Base-by-base conservation (phyloP, 768 basidiomycete genomes). In the Nevesoporus exiguus region DNA sequence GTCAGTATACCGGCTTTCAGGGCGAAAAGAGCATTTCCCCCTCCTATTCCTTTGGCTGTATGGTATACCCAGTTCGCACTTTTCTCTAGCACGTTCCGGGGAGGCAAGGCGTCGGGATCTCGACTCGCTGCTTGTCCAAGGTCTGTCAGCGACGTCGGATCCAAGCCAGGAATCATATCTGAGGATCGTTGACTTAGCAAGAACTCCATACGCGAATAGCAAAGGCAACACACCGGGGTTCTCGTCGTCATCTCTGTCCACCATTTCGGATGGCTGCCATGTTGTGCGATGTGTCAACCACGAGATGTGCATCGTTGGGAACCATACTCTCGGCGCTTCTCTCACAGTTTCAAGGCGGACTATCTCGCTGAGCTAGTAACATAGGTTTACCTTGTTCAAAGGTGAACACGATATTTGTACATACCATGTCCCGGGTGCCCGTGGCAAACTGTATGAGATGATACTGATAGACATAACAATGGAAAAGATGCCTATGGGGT, bases 21-120 rank as follows among this genome's bases (percentile, higher is more conserved):
- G 0, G 86, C 87, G 53, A 82, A 91, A 27, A 89, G 65, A 1
- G 75, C 70, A 58, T 90, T 88, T 7, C 87, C 88, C 4, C 75
- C 70, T 4, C 76, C 75, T 0, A 87, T 58, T 0, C 73, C 71
- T 3, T 66, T 67, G 3, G 74, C 56, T 2, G 68, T 55, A 14
- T 70, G 59, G 63, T 85, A 82, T 2, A 82, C 2, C 50, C 69
- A 61, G 43, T 74, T 76, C 76, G 82, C 76, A 1, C 77, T 53
- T 36, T 62, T 69, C 63, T 90, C 86, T 30, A 88, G 68, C 2
- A 57, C 46, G 58, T 88, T 90, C 2, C 74, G 64, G 0, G 89
- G 88, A 1, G 89, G 87, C 0, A 90, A 67, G 0, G 85, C 87
- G 64, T 91, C 88, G 0, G 88, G 87, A 68, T 91, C 87, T 25